phyloP scores from a whole-genome alignment of 2,329 filamentous ascomycete genomes.

The Apiospora aurea region DNA sequence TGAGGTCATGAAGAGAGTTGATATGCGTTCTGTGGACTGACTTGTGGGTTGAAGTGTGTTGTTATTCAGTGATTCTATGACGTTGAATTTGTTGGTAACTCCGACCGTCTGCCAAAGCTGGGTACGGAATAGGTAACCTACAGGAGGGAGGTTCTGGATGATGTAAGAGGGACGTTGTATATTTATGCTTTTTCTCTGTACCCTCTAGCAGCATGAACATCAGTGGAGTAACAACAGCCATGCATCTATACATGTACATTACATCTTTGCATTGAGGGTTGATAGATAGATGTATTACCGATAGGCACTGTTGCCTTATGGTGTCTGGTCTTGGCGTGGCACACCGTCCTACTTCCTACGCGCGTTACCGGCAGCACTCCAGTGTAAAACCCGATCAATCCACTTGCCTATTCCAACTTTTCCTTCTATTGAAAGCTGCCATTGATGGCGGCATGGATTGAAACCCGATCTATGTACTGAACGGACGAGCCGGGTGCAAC shows the following conservation, averaged over 20 bases:
- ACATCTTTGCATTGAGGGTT: not conserved
- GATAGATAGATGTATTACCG: too few relatives aligned
- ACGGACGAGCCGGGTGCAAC: not conserved
- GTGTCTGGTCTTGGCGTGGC: slow-evolving; percentile 1
- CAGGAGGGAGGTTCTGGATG: not conserved
- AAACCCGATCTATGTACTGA: not conserved
- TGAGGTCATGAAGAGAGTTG: not conserved
- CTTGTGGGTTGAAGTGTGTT: not conserved
- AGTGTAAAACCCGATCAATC: not conserved
- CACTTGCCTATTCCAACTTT: slow-evolving; percentile 3
- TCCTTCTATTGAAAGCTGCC: not conserved
- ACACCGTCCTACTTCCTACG: not conserved
- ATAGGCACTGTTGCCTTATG: not conserved
- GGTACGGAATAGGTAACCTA: too few relatives aligned
- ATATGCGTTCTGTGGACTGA: not conserved
- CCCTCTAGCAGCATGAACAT: not conserved
- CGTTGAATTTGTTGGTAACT: not conserved
- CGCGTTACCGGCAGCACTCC: not conserved
- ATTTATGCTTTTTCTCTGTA: not conserved
- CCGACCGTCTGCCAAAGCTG: not conserved
- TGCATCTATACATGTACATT: not conserved
- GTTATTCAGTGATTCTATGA: not conserved
- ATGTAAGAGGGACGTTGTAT: not conserved
- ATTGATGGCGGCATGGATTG: not conserved
- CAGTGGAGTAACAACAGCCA: not conserved